Conservation (phyloP, 352 stramenopile genomes). For the Pythium phragmitis region DNA sequence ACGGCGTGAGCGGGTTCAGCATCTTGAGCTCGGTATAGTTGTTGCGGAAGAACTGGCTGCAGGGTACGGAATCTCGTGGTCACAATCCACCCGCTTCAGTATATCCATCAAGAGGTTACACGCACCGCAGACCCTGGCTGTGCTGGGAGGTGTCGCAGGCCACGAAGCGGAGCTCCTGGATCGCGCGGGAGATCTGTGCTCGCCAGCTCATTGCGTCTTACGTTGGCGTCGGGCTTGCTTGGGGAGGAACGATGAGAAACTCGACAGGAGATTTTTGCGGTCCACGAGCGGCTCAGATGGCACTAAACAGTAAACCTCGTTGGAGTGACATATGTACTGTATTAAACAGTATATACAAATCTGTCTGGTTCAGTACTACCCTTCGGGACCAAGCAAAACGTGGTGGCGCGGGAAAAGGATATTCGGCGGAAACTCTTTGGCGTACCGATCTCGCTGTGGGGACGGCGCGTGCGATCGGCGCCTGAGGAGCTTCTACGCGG, state of each 20-base stretch:
- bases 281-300: conserved; percentile 18
- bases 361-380: conserved; percentile 14
- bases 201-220: conserved; percentile 74
- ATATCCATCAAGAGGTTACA: conserved; percentile 1
- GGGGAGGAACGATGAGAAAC: conserved; percentile 5
- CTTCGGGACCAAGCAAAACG: neutral
- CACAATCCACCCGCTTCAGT: neutral
- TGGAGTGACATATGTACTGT: conserved; percentile 17
- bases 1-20: conserved; percentile 80
- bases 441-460: neutral
- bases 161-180: conserved; percentile 86
- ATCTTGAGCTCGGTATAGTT: conserved; percentile 90
- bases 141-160: conserved; percentile 82
- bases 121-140: conserved; percentile 78
- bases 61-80: neutral
- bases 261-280: conserved; percentile 9
- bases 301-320: conserved; percentile 11
- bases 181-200: conserved; percentile 83
- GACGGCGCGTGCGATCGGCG: neutral
- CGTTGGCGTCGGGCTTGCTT: neutral
- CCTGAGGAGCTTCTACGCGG: neutral
- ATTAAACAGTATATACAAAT: neutral
- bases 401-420: conserved; percentile 12
- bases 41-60: conserved; percentile 82
- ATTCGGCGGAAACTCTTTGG: conserved; percentile 8